phyloP scores from a whole-genome alignment of 2,329 filamentous ascomycete genomes.

The Ramichloridium luteum region DNA sequence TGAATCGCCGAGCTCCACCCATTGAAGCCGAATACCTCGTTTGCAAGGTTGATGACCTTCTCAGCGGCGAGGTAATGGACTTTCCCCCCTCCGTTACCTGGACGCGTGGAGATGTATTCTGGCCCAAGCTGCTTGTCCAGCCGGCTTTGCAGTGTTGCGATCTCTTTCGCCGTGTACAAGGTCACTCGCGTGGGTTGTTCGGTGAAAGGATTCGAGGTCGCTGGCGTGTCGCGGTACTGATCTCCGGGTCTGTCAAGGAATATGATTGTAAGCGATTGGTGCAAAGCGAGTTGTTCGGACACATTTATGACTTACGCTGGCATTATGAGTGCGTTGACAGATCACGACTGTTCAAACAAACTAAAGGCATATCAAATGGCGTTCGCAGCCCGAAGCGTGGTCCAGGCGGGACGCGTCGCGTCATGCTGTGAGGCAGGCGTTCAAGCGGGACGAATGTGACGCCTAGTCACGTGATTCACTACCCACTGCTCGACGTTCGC shows the following conservation, averaged over 20 bases:
- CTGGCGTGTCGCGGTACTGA: constrained; percentile 26
- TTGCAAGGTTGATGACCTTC: constrained; percentile 89
- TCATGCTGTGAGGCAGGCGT: too few species aligned
- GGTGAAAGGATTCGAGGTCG: constrained; percentile 64
- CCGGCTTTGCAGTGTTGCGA: constrained; percentile 72
- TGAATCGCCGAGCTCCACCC: constrained; percentile 96
- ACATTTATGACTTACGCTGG: too few species aligned
- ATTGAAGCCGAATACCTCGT: constrained; percentile 94
- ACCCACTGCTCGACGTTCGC: too few species aligned
- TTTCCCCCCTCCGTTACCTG: constrained; percentile 70
- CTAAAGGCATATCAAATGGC: too few species aligned
- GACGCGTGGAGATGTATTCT: constrained; percentile 82
- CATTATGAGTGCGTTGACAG: too few species aligned
- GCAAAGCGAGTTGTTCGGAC: too few species aligned
- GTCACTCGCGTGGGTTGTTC: constrained; percentile 56
- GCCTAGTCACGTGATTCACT: too few species aligned
- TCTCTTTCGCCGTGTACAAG: constrained; percentile 79
- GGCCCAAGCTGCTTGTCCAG: constrained; percentile 90
- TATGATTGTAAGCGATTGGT: too few species aligned
- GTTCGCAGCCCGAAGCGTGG: too few species aligned
- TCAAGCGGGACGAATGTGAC: too few species aligned
- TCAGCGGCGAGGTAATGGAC: constrained; percentile 93
- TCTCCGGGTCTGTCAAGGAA: constrained; percentile 27
- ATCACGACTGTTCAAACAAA: too few species aligned
- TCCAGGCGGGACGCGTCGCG: too few species aligned